Conservation (phyloP, 169 alveolate species). For the Plasmodium billcollinsi region DNA sequence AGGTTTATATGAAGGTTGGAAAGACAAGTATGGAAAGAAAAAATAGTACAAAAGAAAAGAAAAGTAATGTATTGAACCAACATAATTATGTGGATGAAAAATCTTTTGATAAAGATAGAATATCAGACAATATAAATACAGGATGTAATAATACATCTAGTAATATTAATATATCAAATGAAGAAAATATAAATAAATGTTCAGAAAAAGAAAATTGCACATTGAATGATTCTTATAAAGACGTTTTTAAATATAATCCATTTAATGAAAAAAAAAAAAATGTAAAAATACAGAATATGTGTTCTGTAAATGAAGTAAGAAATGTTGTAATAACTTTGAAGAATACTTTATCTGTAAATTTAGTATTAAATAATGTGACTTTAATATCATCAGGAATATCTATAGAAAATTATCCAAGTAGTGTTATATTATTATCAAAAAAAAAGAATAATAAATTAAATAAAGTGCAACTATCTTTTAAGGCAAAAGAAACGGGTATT, state of each 20-base stretch:
- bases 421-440: slow-evolving; percentile 40
- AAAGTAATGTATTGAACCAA: neutral
- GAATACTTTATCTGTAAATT: slow-evolving; percentile 19
- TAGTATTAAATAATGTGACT: slow-evolving; percentile 49
- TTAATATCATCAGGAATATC: slow-evolving; percentile 49
- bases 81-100: neutral
- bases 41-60: neutral
- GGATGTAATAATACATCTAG: neutral
- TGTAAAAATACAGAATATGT: slow-evolving; percentile 29
- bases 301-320: slow-evolving; percentile 24
- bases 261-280: slow-evolving; percentile 54
- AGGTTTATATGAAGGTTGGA: slow-evolving; percentile 14
- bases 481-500: slow-evolving; percentile 64
- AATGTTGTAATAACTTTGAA: slow-evolving; percentile 57
- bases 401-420: slow-evolving; percentile 39
- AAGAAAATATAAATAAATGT: neutral
- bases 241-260: slow-evolving; percentile 70
- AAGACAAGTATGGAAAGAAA: neutral
- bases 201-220: neutral
- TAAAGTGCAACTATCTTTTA: slow-evolving; percentile 40
- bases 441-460: slow-evolving; percentile 51
- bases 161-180: too few species aligned
- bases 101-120: too few species aligned
- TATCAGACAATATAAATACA: neutral
- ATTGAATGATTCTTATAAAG: neutral